Base-by-base conservation (phyloP, 2,329 filamentous ascomycete genomes). In the Aspergillus alliaceus region DNA sequence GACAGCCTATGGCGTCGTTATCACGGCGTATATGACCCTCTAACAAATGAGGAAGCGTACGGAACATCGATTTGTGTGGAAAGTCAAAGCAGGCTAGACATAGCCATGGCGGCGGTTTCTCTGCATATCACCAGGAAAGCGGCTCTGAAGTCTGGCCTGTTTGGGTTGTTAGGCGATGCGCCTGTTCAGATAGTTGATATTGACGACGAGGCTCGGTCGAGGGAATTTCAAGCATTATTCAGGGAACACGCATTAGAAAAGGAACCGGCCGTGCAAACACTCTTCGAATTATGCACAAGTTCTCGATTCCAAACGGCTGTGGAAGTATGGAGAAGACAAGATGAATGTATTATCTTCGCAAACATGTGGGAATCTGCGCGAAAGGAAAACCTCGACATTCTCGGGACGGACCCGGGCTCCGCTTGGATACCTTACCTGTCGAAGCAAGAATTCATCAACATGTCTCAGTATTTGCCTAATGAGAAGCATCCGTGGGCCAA, bases 11-110 rank as follows among this genome's bases (percentile, higher is more conserved):
- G n/a, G n/a, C n/a, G n/a, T n/a, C n/a, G n/a, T n/a, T n/a, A n/a
- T n/a, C n/a, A n/a, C n/a, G n/a, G n/a, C n/a, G n/a, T n/a, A n/a
- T n/a, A n/a, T n/a, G n/a, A n/a, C n/a, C n/a, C n/a, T n/a, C n/a
- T n/a, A 9, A 0, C 1, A 1, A 18, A 9, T 35, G 0, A 35
- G n/a, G 34, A 35, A 4, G 34, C 34, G 0, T n/a, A n/a, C n/a
- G n/a, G n/a, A n/a, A n/a, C n/a, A n/a, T n/a, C n/a, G n/a, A n/a
- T n/a, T n/a, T n/a, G n/a, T n/a, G n/a, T n/a, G n/a, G n/a, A n/a
- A n/a, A n/a, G n/a, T n/a, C n/a, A n/a, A n/a, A n/a, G n/a, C n/a
- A n/a, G n/a, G n/a, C n/a, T n/a, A n/a, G n/a, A n/a, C n/a, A n/a
- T n/a, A 11, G 35, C 35, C 14, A 32, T 50, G 18, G 47, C 1